Evolutionary conservation across 768 basidiomycete genomes (phyloP), one percentile per base, ranked within the genome.

Genomic region (Mycena haematopus): DNA sequence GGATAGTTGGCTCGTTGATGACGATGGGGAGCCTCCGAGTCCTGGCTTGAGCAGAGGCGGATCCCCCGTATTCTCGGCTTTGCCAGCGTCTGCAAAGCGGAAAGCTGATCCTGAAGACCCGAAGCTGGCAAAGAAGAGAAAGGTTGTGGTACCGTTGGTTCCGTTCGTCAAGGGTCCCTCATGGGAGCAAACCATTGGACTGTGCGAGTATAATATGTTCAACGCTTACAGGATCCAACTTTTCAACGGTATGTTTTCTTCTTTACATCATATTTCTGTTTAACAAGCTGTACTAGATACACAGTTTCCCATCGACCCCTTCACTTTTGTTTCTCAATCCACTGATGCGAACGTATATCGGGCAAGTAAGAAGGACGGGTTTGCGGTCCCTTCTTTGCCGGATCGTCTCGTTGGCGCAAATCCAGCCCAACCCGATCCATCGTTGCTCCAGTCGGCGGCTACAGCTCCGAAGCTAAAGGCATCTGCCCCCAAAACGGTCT

Each of bases 81-180:
- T 44, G 33, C 58, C 33, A 10, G 44, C 51, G 8, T 71, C 74
- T 8, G 70, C 79, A 15, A 95, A 94, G 72, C 82, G 90, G 62
- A 95, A 93, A 72, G 81, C 85, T 31, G 86, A 86, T 29, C 80
- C 79, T 33, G 70, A 69, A 8, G 84, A 83, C 50, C 80, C 75
- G 60, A 82, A 81, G 58, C 68, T 77, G 10, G 79, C 78, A 38
- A 93, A 92, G 79, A 92, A 88, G 72, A 82, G 91, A 68, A 91
- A 90, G 66, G 84, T 89, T 17, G 88, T 94, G 27, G 79, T 90
- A 5, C 91, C 90, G 2, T 82, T 98, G 15, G 84, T 93, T 5
- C 90, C 94, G 17, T 93, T 89, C 67, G 79, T 82, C 21, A 93
- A 89, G 73, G 95, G 95, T 3, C 94, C 95, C 29, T 83, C 83